phyloP scores from a whole-genome alignment of 805 yeast species.

The Ogataea neopini region DNA sequence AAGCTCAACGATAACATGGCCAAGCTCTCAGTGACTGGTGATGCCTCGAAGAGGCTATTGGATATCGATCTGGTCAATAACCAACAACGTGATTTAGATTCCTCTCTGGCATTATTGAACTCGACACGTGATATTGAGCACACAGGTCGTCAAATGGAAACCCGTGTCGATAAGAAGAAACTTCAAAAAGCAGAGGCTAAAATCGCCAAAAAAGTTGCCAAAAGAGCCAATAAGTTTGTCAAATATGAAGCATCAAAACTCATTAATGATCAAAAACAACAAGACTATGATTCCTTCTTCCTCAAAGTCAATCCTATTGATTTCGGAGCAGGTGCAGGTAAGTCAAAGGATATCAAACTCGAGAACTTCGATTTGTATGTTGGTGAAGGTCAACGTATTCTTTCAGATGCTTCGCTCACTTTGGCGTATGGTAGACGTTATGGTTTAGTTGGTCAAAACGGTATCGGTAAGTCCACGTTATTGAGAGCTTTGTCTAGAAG shows the following conservation, averaged over 20 bases:
- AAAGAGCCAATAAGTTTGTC: conserved; percentile 77
- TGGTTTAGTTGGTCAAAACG: conserved; percentile 98
- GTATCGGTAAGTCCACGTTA: conserved; percentile 98
- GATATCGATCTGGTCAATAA: conserved; percentile 72
- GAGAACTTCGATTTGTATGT: conserved; percentile 93
- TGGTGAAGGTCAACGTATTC: conserved; percentile 92
- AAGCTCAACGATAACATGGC: conserved; percentile 69
- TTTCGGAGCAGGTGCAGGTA: conserved; percentile 86
- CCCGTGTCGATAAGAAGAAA: conserved; percentile 94
- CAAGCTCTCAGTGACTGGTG: conserved; percentile 76
- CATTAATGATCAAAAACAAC: conserved; percentile 59
- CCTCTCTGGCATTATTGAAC: conserved; percentile 74
- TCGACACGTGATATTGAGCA: conserved; percentile 86
- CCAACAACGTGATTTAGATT: conserved; percentile 70
- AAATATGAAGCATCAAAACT: conserved; percentile 93
- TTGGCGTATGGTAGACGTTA: conserved; percentile 91
- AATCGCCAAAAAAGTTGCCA: conserved; percentile 96
- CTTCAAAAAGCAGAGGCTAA: conserved; percentile 96
- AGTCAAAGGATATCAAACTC: conserved; percentile 93
- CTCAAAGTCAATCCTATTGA: conserved; percentile 94
- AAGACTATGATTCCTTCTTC: conserved; percentile 92
- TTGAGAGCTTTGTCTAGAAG: conserved; percentile 89
- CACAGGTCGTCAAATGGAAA: conserved; percentile 87
- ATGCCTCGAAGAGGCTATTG: conserved; percentile 82
- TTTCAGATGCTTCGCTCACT: conserved; percentile 83